phyloP scores from a whole-genome alignment of 768 basidiomycete genomes.

The Baorangia bicolor region DNA sequence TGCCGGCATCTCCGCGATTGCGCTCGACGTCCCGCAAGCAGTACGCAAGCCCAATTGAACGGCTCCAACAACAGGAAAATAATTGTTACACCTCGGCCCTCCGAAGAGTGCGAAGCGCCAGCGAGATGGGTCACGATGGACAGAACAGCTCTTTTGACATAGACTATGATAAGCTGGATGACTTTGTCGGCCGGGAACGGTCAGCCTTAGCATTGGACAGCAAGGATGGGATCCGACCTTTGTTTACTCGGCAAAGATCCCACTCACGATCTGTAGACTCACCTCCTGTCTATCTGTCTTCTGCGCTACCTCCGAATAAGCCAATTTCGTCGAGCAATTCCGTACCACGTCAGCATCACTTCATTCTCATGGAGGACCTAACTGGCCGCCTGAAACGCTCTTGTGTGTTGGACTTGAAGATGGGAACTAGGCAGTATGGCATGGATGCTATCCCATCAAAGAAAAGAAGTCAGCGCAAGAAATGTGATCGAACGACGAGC shows the following conservation, averaged over 20 bases:
- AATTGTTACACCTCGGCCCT: slow-evolving; percentile 38
- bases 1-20: background rate
- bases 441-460: slow-evolving; percentile 90
- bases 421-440: slow-evolving; percentile 99
- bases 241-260: slow-evolving; percentile 41
- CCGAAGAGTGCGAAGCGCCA: slow-evolving; percentile 67
- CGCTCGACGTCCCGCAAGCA: slow-evolving; percentile 20
- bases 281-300: slow-evolving; percentile 23
- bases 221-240: slow-evolving; percentile 25
- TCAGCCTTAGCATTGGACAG: slow-evolving; percentile 17
- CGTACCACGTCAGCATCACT: slow-evolving; percentile 89
- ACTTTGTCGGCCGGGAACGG: slow-evolving; percentile 17
- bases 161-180: slow-evolving; percentile 35
- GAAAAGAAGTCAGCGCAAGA: slow-evolving; percentile 98
- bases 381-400: slow-evolving; percentile 89
- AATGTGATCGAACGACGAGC: slow-evolving; percentile 96
- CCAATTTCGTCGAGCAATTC: slow-evolving; percentile 39
- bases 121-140: slow-evolving; percentile 39
- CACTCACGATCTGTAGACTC: slow-evolving; percentile 39
- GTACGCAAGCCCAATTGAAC: slow-evolving; percentile 35
- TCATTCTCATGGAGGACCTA: slow-evolving; percentile 98
- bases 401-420: slow-evolving; percentile 97
- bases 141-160: slow-evolving; percentile 43
- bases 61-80: slow-evolving; percentile 40
- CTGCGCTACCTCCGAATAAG: slow-evolving; percentile 30